Base-by-base conservation (phyloP, 2,329 filamentous ascomycete genomes). In the Hypoxylon sp. region DNA sequence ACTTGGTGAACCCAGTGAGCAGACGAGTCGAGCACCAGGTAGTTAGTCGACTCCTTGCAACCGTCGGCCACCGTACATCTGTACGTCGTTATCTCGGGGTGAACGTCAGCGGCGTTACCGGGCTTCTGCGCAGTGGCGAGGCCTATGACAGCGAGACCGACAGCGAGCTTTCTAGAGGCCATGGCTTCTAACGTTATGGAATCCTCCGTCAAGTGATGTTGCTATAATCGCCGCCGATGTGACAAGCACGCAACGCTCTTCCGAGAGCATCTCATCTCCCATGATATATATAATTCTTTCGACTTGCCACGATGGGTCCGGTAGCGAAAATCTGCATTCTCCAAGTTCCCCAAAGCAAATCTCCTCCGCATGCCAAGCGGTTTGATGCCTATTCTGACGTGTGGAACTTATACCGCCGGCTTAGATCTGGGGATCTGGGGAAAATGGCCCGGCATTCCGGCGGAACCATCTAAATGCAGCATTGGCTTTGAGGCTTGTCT, bases 1-100 rank as follows among this genome's bases (percentile, higher is more conserved):
- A 74, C 73, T 57, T 81, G 77, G 65, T 84, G 80, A 39, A 84
- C 80, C 46, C 75, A 75, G 65, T 85, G 84, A 8, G 78, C 71
- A 16, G 77, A 73, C 3, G 81, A 80, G 70, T 86, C 84, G 8
- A 85, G 76, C 5, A 86, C 84, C 19, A 87, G 64, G 25, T 81
- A 83, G 41, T 81, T 85, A 45, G 79, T 80, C 45, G 82, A 79
- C 41, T 78, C 68, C 53, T 77, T 78, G 74, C 84, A 86, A n/a
- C 84, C 84, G n/a, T 77, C 78, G 0, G 74, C 76, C 45, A 81
- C 80, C n/a, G 82, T 84, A 73, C 84, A 86, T 59, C 82, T 79
- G 75, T 80, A 84, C 1, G 82, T 85, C 1, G 76, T 81, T 50
- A 86, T 73, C 71, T 80, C 78, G 21, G 84, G 84, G 55, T 86